A percentile compares a stretch with the other conserved stretches of the same genome.
These are phyloP conservation scores for Chytriomyces hyalinus DNA, from an alignment of 192 early-diverging fungal species.

Conservation along the genomic window DNA sequence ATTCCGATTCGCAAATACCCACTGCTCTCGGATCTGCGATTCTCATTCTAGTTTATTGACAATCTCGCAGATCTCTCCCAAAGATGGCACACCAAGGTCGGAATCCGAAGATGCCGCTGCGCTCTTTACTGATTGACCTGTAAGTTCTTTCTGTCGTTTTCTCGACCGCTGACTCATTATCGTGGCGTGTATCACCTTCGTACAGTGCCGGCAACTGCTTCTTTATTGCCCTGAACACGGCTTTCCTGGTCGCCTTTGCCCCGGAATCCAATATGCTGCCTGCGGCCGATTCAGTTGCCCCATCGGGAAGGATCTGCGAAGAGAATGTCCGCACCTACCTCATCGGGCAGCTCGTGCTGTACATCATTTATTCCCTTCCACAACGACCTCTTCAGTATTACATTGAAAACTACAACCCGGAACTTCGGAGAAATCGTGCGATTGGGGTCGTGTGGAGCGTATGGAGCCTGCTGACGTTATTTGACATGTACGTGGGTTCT, in stretches of 20 bases:
- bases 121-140: conserved; percentile 24
- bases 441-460: conserved; percentile 27
- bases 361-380: conserved; percentile 37
- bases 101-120: conserved; percentile 11
- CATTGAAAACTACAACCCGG: conserved; percentile 36
- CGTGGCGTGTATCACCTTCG: neutral
- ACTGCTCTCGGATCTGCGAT: too few species aligned
- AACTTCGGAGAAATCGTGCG: conserved; percentile 2
- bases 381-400: conserved; percentile 38
- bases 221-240: conserved; percentile 24
- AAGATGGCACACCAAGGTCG: neutral
- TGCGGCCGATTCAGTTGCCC: neutral
- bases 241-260: conserved; percentile 3
- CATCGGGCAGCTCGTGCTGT: conserved; percentile 31
- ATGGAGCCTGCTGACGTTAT: conserved; percentile 35
- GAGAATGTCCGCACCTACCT: conserved; percentile 21
- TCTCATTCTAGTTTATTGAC: too few species aligned
- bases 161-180: neutral
- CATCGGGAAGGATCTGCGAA: conserved; percentile 19
- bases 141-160: neutral
- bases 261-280: neutral
- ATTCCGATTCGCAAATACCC: too few species aligned
- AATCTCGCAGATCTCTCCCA: neutral
- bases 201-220: conserved; percentile 16
- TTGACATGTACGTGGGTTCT: conserved; percentile 34